Evolutionary conservation across 208 protist genomes (phyloP).

Genomic region (Trypanosoma scelopori): DNA sequence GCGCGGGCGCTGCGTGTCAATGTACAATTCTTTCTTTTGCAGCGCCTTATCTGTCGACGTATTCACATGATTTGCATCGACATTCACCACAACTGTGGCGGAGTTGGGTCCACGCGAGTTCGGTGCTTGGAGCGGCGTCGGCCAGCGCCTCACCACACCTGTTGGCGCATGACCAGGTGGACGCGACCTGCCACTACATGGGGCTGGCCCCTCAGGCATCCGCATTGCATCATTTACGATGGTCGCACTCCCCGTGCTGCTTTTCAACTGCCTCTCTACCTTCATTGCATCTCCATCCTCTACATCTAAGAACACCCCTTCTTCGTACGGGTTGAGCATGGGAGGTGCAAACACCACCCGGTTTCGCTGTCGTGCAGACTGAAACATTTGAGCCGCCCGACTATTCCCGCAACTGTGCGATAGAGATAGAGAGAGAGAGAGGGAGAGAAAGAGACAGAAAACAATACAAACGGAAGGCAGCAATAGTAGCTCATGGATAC

Average conservation of each 20-base stretch:
- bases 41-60: neutral
- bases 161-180: neutral
- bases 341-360: conserved; percentile 1
- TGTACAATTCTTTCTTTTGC: too few species aligned
- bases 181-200: neutral
- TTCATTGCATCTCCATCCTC: too few species aligned
- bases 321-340: conserved; percentile 11
- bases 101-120: conserved; percentile 14
- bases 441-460: neutral
- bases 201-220: neutral
- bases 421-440: too few species aligned
- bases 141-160: neutral
- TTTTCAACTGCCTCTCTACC: too few species aligned
- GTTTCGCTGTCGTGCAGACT: neutral
- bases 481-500: neutral
- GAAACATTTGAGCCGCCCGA: neutral
- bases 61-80: neutral
- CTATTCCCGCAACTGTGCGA: neutral
- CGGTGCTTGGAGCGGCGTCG: neutral
- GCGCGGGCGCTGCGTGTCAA: neutral
- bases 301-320: neutral
- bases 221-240: neutral
- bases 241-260: too few species aligned
- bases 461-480: neutral
- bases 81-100: neutral